phyloP scores from a whole-genome alignment of 805 yeast species.

The Candida fluviatilis region DNA sequence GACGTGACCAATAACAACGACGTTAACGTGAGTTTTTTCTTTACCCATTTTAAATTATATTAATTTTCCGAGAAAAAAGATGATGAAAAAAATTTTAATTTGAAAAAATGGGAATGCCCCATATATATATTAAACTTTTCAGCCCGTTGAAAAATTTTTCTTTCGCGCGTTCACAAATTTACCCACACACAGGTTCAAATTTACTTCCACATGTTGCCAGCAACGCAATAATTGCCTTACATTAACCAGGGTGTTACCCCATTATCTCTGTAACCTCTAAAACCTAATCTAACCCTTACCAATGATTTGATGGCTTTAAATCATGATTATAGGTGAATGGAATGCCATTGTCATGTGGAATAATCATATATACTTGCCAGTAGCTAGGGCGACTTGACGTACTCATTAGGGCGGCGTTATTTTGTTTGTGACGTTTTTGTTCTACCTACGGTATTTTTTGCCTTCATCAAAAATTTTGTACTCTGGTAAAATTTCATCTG shows the following conservation, averaged over 20 bases:
- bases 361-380: too few relatives aligned
- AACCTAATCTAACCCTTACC: too few relatives aligned
- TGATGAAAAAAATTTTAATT: not conserved
- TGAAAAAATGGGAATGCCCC: not conserved
- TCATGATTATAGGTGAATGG: too few relatives aligned
- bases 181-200: not conserved
- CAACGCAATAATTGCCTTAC: not conserved
- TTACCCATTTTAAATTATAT: conserved; percentile 57
- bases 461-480: too few relatives aligned
- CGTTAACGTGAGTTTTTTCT: conserved; percentile 97
- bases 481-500: too few relatives aligned
- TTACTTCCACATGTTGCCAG: not conserved
- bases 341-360: too few relatives aligned
- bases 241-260: not conserved
- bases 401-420: too few relatives aligned
- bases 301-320: too few relatives aligned
- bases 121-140: not conserved
- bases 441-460: too few relatives aligned
- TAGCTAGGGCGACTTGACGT: too few relatives aligned
- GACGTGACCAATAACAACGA: conserved; percentile 99
- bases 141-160: not conserved
- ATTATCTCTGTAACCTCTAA: too few relatives aligned
- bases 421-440: too few relatives aligned
- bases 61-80: not conserved
- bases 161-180: not conserved